Conservation (phyloP, 306 rosid genomes). For the Rosa lucieae region DNA sequence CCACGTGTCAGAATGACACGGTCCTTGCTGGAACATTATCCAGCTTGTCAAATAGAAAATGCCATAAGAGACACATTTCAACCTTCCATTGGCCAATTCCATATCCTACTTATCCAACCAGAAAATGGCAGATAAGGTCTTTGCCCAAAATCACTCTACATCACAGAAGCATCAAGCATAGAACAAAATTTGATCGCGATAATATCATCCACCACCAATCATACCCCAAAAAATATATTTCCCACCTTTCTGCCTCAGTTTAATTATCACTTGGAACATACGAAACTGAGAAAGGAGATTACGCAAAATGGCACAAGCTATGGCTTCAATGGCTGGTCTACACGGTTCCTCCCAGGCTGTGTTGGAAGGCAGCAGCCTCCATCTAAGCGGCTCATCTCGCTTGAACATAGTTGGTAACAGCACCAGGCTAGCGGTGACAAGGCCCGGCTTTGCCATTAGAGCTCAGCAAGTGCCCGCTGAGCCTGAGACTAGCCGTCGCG, state of each 20-base stretch:
- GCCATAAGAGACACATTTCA: not conserved
- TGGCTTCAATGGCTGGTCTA: conserved; percentile 90
- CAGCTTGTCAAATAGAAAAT: conserved; percentile 40
- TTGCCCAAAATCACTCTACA: conserved; percentile 25
- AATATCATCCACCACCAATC: conserved; percentile 19
- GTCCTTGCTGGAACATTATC: conserved; percentile 56
- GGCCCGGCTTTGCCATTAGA: conserved; percentile 46
- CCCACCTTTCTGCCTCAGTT: conserved; percentile 23
- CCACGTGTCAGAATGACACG: conserved; percentile 42
- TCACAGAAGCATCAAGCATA: conserved; percentile 51
- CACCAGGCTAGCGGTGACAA: conserved; percentile 40
- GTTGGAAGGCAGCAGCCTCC: conserved; percentile 75
- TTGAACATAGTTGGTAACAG: conserved; percentile 35
- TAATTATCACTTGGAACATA: conserved; percentile 18
- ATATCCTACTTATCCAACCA: conserved; percentile 71
- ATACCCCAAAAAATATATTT: conserved; percentile 26
- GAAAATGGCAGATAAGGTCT: conserved; percentile 69
- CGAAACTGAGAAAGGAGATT: conserved; percentile 13
- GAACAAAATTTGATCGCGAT: conserved; percentile 12
- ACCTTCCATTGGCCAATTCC: conserved; percentile 38
- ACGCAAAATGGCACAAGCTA: conserved; percentile 67
- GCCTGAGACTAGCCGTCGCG: conserved; percentile 69
- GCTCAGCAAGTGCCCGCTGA: conserved; percentile 60
- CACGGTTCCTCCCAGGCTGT: conserved; percentile 74
- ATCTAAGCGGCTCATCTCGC: conserved; percentile 54